Percentiles rank a stretch among this genome's conserved stretches.
Evolutionary conservation across 208 protist species (phyloP).

Genomic region (Acanthamoeba healyi): DNA sequence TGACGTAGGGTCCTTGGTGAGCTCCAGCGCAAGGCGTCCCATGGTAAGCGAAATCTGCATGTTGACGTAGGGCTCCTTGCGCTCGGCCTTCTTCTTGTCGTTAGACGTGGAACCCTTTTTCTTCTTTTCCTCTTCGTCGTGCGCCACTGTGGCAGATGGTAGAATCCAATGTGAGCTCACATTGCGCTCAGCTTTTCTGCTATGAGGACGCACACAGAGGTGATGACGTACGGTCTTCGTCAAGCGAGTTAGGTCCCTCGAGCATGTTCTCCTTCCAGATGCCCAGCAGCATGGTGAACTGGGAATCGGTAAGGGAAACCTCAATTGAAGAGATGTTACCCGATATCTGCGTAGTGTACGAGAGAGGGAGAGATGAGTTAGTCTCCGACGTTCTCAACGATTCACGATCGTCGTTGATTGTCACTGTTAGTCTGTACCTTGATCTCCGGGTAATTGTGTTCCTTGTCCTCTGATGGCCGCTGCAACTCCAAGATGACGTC

Average conservation of each 20-base stretch:
- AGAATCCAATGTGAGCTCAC: neutral
- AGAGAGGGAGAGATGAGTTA: no score
- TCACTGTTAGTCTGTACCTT: slow-evolving; percentile 30
- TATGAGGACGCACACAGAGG: neutral
- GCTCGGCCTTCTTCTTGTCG: slow-evolving; percentile 10
- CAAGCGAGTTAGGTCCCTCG: slow-evolving; percentile 33
- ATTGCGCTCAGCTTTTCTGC: neutral
- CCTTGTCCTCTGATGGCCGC: slow-evolving; percentile 25
- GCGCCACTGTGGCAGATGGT: neutral
- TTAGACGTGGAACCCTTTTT: neutral
- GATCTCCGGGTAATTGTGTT: slow-evolving; percentile 1
- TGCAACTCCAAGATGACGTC: slow-evolving; percentile 62
- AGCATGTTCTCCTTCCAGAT: slow-evolving; percentile 73
- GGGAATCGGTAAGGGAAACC: slow-evolving; percentile 14
- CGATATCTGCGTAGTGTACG: slow-evolving; percentile 7
- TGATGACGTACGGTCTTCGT: slow-evolving; percentile 7
- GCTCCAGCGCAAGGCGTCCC: slow-evolving; percentile 59
- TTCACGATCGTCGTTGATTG: no score
- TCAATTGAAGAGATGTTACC: slow-evolving; percentile 49
- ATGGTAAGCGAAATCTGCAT: slow-evolving; percentile 43
- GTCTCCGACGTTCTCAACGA: no score
- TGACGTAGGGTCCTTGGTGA: slow-evolving; percentile 29
- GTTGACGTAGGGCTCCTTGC: slow-evolving; percentile 18
- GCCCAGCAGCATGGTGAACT: slow-evolving; percentile 66
- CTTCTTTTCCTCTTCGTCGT: slow-evolving; percentile 30